Evolutionary conservation across 108 stramenopile species (phyloP).

Genomic region (Nitzschia sp.): DNA sequence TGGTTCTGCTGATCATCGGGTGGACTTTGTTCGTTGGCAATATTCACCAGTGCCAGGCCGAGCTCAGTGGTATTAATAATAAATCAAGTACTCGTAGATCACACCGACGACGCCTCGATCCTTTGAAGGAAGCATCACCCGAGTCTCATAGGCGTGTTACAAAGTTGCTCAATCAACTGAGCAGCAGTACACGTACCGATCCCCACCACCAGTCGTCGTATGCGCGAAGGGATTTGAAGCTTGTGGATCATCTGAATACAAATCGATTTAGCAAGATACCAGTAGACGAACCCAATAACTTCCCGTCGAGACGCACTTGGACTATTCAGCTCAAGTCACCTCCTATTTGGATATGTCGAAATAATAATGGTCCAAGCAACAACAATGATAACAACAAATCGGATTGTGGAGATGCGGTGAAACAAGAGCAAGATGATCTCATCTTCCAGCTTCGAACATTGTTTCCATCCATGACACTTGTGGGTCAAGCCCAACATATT

Average conservation of each 20-base stretch:
- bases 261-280: no score
- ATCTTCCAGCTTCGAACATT: neutral
- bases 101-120: constrained; percentile 1
- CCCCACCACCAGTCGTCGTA: no score
- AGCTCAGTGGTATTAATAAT: no score
- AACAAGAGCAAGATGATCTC: constrained; percentile 6
- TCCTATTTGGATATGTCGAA: constrained; percentile 6
- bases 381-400: no score
- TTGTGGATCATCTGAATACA: no score
- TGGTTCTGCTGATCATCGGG: no score
- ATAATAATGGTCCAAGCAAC: neutral
- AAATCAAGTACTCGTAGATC: no score
- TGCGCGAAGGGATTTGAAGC: no score
- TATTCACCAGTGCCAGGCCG: neutral
- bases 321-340: neutral
- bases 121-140: neutral
- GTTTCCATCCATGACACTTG: neutral
- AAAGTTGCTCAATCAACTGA: neutral
- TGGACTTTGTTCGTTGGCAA: no score
- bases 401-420: neutral
- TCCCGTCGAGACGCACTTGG: neutral
- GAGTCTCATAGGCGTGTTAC: neutral
- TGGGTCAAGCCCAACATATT: constrained; percentile 3
- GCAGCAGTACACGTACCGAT: no score
- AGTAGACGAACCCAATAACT: no score